A percentile compares a stretch with the other conserved stretches of the same genome.
phyloP scores from a whole-genome alignment of 345 rosid species.

The Linum lewisii region DNA sequence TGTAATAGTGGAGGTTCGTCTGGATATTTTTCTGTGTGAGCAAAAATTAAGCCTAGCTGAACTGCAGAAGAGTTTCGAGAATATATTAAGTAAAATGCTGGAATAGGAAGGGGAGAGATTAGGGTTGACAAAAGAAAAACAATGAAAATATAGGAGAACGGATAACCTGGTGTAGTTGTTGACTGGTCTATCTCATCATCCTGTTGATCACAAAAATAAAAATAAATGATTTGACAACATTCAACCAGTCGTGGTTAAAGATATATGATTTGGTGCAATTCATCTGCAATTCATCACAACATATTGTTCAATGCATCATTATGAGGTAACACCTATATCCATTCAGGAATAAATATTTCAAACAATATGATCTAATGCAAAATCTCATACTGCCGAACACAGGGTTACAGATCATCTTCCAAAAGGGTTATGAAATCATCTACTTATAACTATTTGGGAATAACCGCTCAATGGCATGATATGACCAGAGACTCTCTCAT shows the following conservation, averaged over 20 bases:
- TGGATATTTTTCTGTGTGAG: constrained; percentile 83
- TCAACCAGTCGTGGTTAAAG: too few relatives aligned
- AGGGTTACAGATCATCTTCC: too few relatives aligned
- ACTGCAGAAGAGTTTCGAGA: constrained; percentile 47
- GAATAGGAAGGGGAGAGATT: not conserved
- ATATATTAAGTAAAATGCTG: constrained; percentile 2
- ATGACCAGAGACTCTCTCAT: too few relatives aligned
- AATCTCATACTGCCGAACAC: too few relatives aligned
- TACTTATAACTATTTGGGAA: too few relatives aligned
- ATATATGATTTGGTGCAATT: too few relatives aligned
- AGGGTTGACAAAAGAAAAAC: not conserved
- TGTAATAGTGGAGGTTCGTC: constrained; percentile 80
- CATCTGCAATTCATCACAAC: not conserved
- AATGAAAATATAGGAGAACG: not conserved
- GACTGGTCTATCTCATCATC: constrained; percentile 69
- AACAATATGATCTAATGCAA: too few relatives aligned
- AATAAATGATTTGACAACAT: too few relatives aligned
- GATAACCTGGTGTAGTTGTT: constrained; percentile 53
- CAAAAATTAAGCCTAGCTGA: constrained; percentile 74
- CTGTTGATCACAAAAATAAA: constrained; percentile 26
- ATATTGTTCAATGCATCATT: not conserved
- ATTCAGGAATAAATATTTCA: too few relatives aligned
- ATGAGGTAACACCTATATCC: too few relatives aligned
- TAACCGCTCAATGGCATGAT: too few relatives aligned
- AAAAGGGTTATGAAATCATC: too few relatives aligned